Base-by-base conservation (phyloP, 352 stramenopile species). In the Globisporangium rhizosaccharum region DNA sequence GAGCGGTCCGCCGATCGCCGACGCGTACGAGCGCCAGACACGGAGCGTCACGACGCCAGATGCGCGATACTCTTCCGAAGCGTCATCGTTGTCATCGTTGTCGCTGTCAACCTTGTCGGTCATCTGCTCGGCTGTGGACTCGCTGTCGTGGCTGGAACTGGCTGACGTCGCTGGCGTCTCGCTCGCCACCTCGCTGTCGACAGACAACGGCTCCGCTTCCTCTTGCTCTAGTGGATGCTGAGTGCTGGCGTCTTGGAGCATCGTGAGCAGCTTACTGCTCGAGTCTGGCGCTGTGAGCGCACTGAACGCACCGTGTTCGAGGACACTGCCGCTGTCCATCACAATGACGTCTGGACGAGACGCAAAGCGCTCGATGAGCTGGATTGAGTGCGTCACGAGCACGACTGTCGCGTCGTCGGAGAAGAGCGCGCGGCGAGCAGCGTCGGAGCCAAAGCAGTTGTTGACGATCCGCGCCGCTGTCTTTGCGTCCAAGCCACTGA, bases 401-500 rank as follows among this genome's bases (percentile, higher is more conserved):
- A 96, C 76, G 0, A 94, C 81, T 9, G 74, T 72, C 20, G 82
- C 64, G 14, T 65, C 68, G 8, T 69, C 48, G 3, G 77, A 65
- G 30, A 92, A 78, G 3, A 96, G 57, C 36, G 44, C 17, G 62
- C 39, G 7, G 17, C 48, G 56, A 12, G 61, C 71, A 48, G 56
- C 76, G 46, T 67, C 61, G 5, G 59, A 65, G 20, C 56, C 52
- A 46, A 86, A 86, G 45, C 73, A 85, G 26, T 75, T 76, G 7
- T 37, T 59, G 2, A 94, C 50, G 9, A 92, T 70, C 45, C 71
- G 66, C 0, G 67, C 64, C 2, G 81, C 76, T 15, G 85, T 94
- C 14, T 63, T 73, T 2, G 66, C 57, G 51, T 97, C 90, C 6
- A 97, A 64, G 1, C 83, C 85, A 25, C 80, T 94, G 10, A 97